Base-by-base conservation (phyloP, 768 basidiomycete genomes). In the Ramaria sp. region DNA sequence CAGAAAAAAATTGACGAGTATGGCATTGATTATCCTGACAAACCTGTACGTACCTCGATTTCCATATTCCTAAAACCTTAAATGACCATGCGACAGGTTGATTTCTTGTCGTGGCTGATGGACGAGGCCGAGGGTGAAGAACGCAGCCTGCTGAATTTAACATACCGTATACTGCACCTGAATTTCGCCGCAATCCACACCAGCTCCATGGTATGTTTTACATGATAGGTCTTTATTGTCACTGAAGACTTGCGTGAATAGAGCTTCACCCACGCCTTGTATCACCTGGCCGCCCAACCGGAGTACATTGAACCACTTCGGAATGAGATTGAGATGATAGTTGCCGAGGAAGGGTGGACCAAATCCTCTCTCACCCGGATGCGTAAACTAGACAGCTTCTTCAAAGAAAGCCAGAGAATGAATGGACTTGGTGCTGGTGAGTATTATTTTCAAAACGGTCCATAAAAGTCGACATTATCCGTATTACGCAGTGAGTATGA, bases 291-390 rank as follows among this genome's bases (percentile, higher is more conserved):
- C 0, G 57, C 63, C 52, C 62, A 58, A 54, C 69, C 63, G 41
- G 64, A 43, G 38, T 74, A 73, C 58, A 48, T 73, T 1, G 53
- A 71, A 41, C 68, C 72, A 4, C 63, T 79, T 48, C 64, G 74
- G 27, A 69, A 72, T 31, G 77, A 79, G 55, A 64, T 76, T 13
- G 68, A 70, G 19, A 51, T 54, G 5, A 61, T 68, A 7, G 71
- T 72, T 27, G 61, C n/a, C 22, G 34, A 22, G 19, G 53, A 53
- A 10, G 48, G 61, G 30, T 59, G 60, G 70, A 63, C 67, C 10
- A 71, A 70, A 59, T 56, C 53, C 5, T 63, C 66, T 2, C 59
- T 71, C 42, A 60, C 56, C 5, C 65, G 63, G 47, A 69, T 71
- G 71, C 60, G 58, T 51, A 70, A 68, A 52, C 30, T 71, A n/a